A percentile compares a stretch with the other conserved stretches of the same genome.
phyloP scores from a whole-genome alignment of 1,284 basidiomycete species.

The Cutaneotrichosporon sp. region DNA sequence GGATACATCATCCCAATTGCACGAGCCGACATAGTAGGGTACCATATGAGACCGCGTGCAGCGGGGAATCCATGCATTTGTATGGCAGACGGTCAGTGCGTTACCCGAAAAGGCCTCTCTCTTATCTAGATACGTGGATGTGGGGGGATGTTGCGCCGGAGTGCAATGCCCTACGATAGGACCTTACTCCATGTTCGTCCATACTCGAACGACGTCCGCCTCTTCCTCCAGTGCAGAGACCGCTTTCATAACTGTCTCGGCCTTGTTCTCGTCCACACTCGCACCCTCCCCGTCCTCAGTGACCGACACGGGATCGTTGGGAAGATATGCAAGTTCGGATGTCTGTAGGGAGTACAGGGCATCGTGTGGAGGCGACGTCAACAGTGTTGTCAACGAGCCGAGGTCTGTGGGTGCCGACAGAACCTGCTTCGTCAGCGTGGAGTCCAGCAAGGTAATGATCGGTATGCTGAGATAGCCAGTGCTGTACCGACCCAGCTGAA shows the following conservation, averaged over 20 bases:
- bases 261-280: slow-evolving; percentile 27
- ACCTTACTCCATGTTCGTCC: slow-evolving; percentile 41
- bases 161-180: no score
- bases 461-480: no score
- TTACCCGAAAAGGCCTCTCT: no score
- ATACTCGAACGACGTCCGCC: slow-evolving; percentile 42
- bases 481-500: not conserved
- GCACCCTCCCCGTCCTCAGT: slow-evolving; percentile 23
- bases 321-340: slow-evolving; percentile 38
- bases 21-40: no score
- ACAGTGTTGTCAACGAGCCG: slow-evolving; percentile 20
- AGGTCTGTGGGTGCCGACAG: slow-evolving; percentile 32
- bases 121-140: not conserved
- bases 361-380: slow-evolving; percentile 21
- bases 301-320: slow-evolving; percentile 31
- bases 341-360: slow-evolving; percentile 24
- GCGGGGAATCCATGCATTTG: no score
- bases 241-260: slow-evolving; percentile 27
- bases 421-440: slow-evolving; percentile 21
- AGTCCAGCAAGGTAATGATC: not conserved
- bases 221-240: slow-evolving; percentile 41
- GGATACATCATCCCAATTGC: no score
- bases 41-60: no score
- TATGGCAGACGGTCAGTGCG: no score
- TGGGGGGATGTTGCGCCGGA: not conserved